Evolutionary conservation across 75 land plant species (phyloP), one percentile per base, ranked within the genome.

Genomic region (Picea glauca): DNA sequence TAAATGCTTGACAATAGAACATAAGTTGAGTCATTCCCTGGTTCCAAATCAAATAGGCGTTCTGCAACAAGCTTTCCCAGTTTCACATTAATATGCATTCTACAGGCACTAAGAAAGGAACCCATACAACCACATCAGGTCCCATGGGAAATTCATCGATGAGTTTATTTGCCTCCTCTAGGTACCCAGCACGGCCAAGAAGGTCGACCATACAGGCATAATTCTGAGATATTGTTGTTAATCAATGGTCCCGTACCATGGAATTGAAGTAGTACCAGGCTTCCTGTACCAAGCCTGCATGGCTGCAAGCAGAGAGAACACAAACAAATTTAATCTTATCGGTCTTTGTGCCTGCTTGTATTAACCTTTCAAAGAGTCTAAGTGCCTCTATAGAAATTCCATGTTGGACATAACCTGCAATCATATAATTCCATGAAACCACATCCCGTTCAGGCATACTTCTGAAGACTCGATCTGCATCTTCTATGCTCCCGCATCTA

Each of bases 221-320:
- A 60, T 93, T 93, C 79, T 90, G 90, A 0, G 79, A 78, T 32
- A 75, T 82, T 43, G 95, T 82, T 23, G 54, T 66, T 26, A 93
- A 82, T 0, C 87, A 84, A 79, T 82, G 89, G 1, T 86, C 85
- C 18, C 31, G 50, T 0, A 13, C 58, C 93, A 93, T 90, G 74
- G 31, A 80, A 13, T 84, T 31, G 54, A 93, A 90, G 66, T 77
- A 86, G 4, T 77, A 72, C 13, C 81, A 72, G 11, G 91, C 91
- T n/a, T 81, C 65, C 56, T 90, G 85, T 11, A 87, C 81, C 81
- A 90, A 58, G 18, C 95, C 88, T 18, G 88, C 78, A 76, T 90
- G 93, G 73, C 91, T 89, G 64, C 95, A 93, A 23, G 93, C 91
- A 76, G 87, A 90, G 2, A 93, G 83, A 30, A 93, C 67, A 72